Conservation (phyloP, 2,329 filamentous ascomycete genomes). For the Cordyceps farinosa region DNA sequence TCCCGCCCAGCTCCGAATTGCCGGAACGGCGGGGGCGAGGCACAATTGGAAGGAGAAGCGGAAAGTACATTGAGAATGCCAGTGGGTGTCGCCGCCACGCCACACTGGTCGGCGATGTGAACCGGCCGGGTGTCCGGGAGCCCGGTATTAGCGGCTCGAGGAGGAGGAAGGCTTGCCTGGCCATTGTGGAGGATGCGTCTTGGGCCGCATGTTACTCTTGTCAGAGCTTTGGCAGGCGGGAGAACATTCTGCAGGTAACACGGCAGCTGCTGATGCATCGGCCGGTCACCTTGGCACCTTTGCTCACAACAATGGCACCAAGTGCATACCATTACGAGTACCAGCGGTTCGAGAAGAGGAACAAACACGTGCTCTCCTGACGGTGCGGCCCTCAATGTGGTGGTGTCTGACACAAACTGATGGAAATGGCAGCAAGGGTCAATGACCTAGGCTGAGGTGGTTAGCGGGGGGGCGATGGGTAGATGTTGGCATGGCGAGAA, state of each 20-base stretch:
- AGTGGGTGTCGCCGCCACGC: neutral
- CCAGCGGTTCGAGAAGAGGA: neutral
- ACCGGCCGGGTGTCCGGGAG: neutral
- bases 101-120: neutral
- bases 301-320: neutral
- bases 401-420: neutral
- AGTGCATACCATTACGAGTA: neutral
- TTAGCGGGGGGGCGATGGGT: neutral
- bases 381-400: conserved; percentile 8
- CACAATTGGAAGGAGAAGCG: neutral
- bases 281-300: neutral
- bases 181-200: neutral
- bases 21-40: neutral
- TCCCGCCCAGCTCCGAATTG: neutral
- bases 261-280: neutral
- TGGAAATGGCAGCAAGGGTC: neutral
- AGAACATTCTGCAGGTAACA: neutral
- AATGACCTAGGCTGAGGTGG: no score
- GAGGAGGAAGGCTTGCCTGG: no score
- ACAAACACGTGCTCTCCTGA: neutral
- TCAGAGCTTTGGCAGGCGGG: neutral
- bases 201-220: neutral
- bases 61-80: neutral
- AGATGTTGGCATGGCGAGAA: neutral
- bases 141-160: neutral